Percentiles rank a stretch among this genome's conserved stretches.
Conservation (phyloP, 148 eudicot genomes). For the Chenopodium album region DNA sequence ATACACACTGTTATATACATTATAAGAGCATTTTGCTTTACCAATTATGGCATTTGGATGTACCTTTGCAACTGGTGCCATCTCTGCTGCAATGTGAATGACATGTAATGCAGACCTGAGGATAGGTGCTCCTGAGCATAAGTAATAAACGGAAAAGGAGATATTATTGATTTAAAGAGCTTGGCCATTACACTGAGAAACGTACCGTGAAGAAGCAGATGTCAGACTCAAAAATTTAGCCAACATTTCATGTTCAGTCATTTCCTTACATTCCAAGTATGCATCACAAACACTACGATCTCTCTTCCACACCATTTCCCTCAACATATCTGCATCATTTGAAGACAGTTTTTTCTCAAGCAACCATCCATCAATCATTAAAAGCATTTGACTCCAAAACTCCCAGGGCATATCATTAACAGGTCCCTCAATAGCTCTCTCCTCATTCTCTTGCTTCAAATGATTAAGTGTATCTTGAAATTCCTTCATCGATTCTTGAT, state of each 20-base stretch:
- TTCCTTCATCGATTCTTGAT: conserved; percentile 86
- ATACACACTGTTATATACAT: background rate
- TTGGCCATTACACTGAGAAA: background rate
- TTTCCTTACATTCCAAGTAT: conserved; percentile 63
- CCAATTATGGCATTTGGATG: conserved; percentile 7
- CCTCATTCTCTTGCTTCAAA: conserved; percentile 68
- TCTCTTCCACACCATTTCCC: conserved; percentile 88
- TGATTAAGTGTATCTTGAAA: conserved; percentile 73
- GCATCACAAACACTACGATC: conserved; percentile 60
- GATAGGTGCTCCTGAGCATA: conserved; percentile 14
- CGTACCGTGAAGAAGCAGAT: conserved; percentile 58
- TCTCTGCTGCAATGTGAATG: conserved; percentile 94
- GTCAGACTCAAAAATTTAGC: conserved; percentile 52
- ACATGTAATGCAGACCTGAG: conserved; percentile 77
- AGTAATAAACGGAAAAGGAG: background rate
- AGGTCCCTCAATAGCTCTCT: conserved; percentile 48
- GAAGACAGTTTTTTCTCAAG: conserved; percentile 71
- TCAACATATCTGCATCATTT: conserved; percentile 58
- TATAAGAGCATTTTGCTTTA: background rate
- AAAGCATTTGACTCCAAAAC: conserved; percentile 84
- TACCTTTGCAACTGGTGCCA: conserved; percentile 99
- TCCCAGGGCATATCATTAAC: conserved; percentile 78
- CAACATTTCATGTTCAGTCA: conserved; percentile 61
- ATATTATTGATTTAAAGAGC: background rate
- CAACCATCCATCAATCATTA: conserved; percentile 88